Evolutionary conservation across 345 rosid genomes (phyloP).

Genomic region (Psidium friedrichsthalianum): DNA sequence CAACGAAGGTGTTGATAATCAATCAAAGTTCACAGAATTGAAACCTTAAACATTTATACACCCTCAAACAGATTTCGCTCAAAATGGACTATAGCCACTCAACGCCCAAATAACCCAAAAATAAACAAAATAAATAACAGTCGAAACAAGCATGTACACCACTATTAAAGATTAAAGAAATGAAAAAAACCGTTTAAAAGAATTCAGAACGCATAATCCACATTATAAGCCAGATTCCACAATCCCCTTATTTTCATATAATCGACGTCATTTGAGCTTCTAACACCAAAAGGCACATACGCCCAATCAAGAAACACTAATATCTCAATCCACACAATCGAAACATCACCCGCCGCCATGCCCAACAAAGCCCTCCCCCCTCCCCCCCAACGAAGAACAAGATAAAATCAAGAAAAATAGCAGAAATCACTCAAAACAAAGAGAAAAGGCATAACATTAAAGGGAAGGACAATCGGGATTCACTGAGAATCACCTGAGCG

Average conservation of each 20-base stretch:
- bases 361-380: background rate
- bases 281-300: background rate
- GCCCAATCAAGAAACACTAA: background rate
- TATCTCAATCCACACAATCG: background rate
- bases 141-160: background rate
- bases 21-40: background rate
- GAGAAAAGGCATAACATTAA: background rate
- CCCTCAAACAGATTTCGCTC: background rate
- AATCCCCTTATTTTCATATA: background rate
- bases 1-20: background rate
- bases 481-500: background rate
- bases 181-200: background rate
- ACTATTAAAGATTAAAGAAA: background rate
- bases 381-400: background rate
- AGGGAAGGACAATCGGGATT: background rate
- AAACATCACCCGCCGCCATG: background rate
- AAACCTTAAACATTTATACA: background rate
- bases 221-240: background rate
- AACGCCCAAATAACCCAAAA: background rate
- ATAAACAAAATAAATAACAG: background rate
- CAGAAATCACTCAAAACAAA: background rate
- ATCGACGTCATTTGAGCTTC: background rate
- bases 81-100: background rate
- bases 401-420: background rate
- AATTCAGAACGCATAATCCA: background rate